Evolutionary conservation across 176 grass and related monocot genomes (phyloP), one percentile per base, ranked within the genome.

Genomic region (Triticum turgidum): DNA sequence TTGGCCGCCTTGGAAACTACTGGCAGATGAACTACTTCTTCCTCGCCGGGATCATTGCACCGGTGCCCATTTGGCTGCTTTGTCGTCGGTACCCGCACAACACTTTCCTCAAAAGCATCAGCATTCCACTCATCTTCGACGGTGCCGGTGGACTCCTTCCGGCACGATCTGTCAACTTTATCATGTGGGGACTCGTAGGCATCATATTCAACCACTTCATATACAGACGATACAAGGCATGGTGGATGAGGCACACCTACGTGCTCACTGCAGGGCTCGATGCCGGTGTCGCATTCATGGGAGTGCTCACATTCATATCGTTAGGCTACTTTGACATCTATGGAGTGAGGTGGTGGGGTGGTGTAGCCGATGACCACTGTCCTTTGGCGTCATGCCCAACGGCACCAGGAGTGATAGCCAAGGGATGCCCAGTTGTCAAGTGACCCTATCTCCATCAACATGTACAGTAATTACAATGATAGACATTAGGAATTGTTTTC

Each of bases 1-100:
- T 98, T 61, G 93, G 96, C 5, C 84, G 65, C 22, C 90, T 89
- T n/a, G 92, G 91, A 11, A 59, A 67, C 79, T 96, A 95, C 81
- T 11, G 69, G 56, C 65, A 80, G 86, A 90, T 98, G 81, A 98
- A 92, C 86, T 96, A 89, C 88, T 96, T 94, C 85, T 98, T 98
- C 86, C 85, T 96, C 73, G 44, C 66, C 15, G 92, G 93, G 15
- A 22, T 83, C 51, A 78, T 96, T 17, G 88, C 87, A 3, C 95
- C 91, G 0, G 65, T 94, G 49, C 87, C 83, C 0, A 82, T 95
- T 25, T 98, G 91, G 92, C 37, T 82, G 56, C 51, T 86, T 9
- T 58, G 72, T 1, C 82, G 80, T 1, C 9, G 74, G 58, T 95
- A 89, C 86, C 95, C 93, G 38, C 61, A 33, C 4, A 83, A 77